These are phyloP conservation scores for Coemansia sp. DNA, from an alignment of 192 early-diverging fungal genomes.

Conservation along the genomic window DNA sequence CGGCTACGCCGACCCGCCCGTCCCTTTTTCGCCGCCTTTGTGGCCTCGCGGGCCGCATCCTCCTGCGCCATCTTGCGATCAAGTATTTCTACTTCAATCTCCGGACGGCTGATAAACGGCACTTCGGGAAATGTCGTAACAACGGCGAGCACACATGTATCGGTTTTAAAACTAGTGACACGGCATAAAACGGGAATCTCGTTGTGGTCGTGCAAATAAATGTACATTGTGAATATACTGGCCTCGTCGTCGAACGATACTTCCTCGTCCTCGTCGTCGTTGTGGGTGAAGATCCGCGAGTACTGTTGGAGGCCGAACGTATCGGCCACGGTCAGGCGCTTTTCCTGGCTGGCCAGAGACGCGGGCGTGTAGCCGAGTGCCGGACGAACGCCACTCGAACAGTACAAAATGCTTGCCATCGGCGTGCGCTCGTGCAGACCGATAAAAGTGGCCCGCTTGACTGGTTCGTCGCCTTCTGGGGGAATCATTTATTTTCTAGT, in stretches of 20 bases:
- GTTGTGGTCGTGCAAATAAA: background rate
- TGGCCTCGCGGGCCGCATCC: conserved; percentile 19
- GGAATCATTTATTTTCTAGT: background rate
- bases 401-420: background rate
- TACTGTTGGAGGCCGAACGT: background rate
- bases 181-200: conserved; percentile 19
- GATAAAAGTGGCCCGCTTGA: background rate
- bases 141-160: conserved; percentile 30
- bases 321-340: background rate
- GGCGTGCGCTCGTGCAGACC: background rate
- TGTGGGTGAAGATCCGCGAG: background rate
- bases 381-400: background rate
- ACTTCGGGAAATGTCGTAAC: conserved; percentile 30
- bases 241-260: background rate
- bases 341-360: background rate
- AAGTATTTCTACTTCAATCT: conserved; percentile 38
- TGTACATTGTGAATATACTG: background rate
- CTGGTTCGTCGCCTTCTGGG: background rate
- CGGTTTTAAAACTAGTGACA: conserved; percentile 33
- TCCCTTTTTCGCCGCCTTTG: conserved; percentile 21
- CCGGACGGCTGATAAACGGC: conserved; percentile 14
- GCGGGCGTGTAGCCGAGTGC: background rate
- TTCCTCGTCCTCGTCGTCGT: background rate
- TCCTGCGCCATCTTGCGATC: conserved; percentile 26
- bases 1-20: background rate